phyloP scores from a whole-genome alignment of 352 stramenopile genomes.

The Pythium myriotylum region DNA sequence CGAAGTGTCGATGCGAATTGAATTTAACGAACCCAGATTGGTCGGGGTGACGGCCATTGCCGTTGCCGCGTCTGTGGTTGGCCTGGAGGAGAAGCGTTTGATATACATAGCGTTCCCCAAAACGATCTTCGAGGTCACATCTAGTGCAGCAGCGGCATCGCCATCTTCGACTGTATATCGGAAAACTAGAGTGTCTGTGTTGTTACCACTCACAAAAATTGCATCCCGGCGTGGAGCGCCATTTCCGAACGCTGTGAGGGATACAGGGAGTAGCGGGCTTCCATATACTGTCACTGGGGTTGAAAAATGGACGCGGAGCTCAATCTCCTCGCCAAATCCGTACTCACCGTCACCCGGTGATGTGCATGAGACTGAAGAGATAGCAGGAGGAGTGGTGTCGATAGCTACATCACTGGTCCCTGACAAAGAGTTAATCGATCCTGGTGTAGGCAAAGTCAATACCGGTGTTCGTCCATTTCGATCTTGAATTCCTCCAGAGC shows the following conservation, averaged over 20 bases:
- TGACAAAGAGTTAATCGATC: slow-evolving; percentile 42
- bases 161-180: slow-evolving; percentile 67
- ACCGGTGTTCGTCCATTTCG: slow-evolving; percentile 60
- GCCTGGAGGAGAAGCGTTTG: slow-evolving; percentile 68
- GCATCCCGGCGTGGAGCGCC: slow-evolving; percentile 39
- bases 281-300: slow-evolving; percentile 68
- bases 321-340: slow-evolving; percentile 63
- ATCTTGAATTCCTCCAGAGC: slow-evolving; percentile 62
- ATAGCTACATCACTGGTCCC: slow-evolving; percentile 63
- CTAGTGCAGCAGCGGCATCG: slow-evolving; percentile 47
- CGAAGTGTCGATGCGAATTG: slow-evolving; percentile 65
- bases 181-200: slow-evolving; percentile 68
- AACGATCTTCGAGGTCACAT: slow-evolving; percentile 58
- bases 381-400: slow-evolving; percentile 66
- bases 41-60: slow-evolving; percentile 47
- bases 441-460: slow-evolving; percentile 55
- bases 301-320: slow-evolving; percentile 63
- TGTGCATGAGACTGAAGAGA: slow-evolving; percentile 52
- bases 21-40: slow-evolving; percentile 59
- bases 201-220: slow-evolving; percentile 62
- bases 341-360: slow-evolving; percentile 70
- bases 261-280: slow-evolving; percentile 48
- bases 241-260: slow-evolving; percentile 46
- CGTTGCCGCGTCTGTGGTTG: slow-evolving; percentile 56
- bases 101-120: slow-evolving; percentile 63